A percentile compares a stretch with the other conserved stretches of the same genome.
Evolutionary conservation across 495 filamentous ascomycete genomes (phyloP).

Genomic region (Aspergillus wentii): DNA sequence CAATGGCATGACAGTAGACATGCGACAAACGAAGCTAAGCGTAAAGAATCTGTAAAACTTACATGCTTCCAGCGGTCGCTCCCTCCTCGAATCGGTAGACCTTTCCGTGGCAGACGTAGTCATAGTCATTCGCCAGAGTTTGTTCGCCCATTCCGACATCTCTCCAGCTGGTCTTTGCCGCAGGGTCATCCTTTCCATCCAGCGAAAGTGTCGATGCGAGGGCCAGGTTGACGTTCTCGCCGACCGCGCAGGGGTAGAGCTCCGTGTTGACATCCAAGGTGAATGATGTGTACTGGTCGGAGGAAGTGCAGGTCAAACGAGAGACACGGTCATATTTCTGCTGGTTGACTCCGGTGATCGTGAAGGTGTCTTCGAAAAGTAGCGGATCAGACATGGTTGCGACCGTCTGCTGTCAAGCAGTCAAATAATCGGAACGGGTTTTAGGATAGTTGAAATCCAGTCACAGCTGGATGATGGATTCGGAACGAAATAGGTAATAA

Average conservation of each 20-base stretch:
- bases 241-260: constrained; percentile 70
- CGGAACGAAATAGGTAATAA: no score
- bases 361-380: constrained; percentile 91
- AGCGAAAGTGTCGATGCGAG: constrained; percentile 79
- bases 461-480: no score
- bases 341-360: constrained; percentile 66
- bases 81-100: constrained; percentile 95
- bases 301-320: constrained; percentile 67
- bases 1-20: no score
- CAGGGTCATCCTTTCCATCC: constrained; percentile 68
- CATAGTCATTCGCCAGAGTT: constrained; percentile 83
- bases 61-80: constrained; percentile 76
- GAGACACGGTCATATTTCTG: constrained; percentile 93
- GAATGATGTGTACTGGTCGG: constrained; percentile 66
- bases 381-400: constrained; percentile 67
- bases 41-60: no score
- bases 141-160: constrained; percentile 67
- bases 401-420: constrained; percentile 5
- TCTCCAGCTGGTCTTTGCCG: constrained; percentile 68
- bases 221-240: constrained; percentile 71
- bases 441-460: no score
- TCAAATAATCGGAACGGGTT: no score
- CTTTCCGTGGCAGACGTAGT: constrained; percentile 98
- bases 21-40: no score
- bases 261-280: constrained; percentile 92